phyloP scores from a whole-genome alignment of 345 rosid genomes.

The Linum lewisii region DNA sequence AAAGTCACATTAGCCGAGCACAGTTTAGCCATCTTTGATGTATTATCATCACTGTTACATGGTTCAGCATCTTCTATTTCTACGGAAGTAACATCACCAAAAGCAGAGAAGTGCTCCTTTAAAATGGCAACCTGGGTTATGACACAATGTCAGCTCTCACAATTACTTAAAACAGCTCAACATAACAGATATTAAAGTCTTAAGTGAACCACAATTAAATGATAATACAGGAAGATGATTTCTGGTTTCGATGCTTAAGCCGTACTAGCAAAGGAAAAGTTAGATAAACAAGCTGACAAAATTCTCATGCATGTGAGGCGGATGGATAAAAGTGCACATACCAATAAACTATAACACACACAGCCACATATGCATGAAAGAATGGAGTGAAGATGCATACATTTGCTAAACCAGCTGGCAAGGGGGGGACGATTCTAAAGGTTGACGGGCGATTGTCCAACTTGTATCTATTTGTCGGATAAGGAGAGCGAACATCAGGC shows the following conservation, averaged over 20 bases:
- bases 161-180: neutral
- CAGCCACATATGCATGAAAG: neutral
- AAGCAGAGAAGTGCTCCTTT: constrained; percentile 64
- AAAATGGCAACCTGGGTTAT: constrained; percentile 46
- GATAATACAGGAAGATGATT: no score
- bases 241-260: no score
- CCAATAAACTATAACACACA: neutral
- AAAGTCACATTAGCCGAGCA: constrained; percentile 49
- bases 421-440: constrained; percentile 62
- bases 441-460: constrained; percentile 76
- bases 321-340: no score
- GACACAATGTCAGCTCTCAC: constrained; percentile 14
- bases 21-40: constrained; percentile 24
- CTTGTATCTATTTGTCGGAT: constrained; percentile 51
- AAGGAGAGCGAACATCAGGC: constrained; percentile 25
- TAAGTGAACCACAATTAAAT: no score
- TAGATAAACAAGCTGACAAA: neutral
- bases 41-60: constrained; percentile 18
- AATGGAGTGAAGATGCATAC: constrained; percentile 30
- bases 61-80: constrained; percentile 56
- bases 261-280: no score
- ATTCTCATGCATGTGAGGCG: neutral
- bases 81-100: constrained; percentile 57
- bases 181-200: no score
- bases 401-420: constrained; percentile 67